phyloP scores from a whole-genome alignment of 371 early-diverging fungal species.

The Apophysomyces sp. region DNA sequence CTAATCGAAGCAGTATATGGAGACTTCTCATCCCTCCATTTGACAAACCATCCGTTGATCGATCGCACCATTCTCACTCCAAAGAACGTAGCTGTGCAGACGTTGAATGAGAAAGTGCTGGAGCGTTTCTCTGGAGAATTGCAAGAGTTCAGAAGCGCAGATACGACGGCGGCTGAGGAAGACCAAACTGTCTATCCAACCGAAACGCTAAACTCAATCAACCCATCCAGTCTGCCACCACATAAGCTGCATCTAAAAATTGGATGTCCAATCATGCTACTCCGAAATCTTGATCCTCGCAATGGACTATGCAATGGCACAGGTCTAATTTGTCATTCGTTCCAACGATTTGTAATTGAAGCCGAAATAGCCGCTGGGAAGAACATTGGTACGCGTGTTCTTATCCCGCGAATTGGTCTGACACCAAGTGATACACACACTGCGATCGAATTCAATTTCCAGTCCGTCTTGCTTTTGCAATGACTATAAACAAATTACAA shows the following conservation, averaged over 20 bases:
- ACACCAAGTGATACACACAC: not conserved
- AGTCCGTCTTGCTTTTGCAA: slow-evolving; percentile 15
- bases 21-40: too few relatives aligned
- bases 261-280: slow-evolving; percentile 26
- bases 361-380: not conserved
- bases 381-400: not conserved
- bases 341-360: not conserved
- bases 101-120: not conserved
- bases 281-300: slow-evolving; percentile 21
- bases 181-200: not conserved
- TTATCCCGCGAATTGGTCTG: not conserved
- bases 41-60: too few relatives aligned
- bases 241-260: slow-evolving; percentile 18
- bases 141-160: not conserved
- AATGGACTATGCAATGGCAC: slow-evolving; percentile 30
- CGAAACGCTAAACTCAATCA: slow-evolving; percentile 7
- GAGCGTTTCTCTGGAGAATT: not conserved
- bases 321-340: not conserved
- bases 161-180: not conserved
- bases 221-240: slow-evolving; percentile 16
- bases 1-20: too few relatives aligned
- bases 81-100: not conserved
- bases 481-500: slow-evolving; percentile 29
- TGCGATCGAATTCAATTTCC: slow-evolving; percentile 11
- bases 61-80: not conserved